Evolutionary conservation across 75 land plant species (phyloP), one percentile per base, ranked within the genome.

Genomic region (Pseudotsuga menziesii): DNA sequence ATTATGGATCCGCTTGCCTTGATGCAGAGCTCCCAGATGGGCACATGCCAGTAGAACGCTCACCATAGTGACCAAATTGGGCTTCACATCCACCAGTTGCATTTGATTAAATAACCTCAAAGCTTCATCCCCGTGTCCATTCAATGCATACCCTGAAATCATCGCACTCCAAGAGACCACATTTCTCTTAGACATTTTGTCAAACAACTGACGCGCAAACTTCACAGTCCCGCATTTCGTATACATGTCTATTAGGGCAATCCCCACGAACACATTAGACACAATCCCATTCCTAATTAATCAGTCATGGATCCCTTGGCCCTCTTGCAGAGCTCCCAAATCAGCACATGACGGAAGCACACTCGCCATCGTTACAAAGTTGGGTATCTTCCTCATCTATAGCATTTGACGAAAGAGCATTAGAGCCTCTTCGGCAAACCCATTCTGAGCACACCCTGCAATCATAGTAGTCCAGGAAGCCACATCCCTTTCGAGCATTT

Each of bases 131-230:
- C 76, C 77, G 14, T 41, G 41, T 57, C 85, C 85, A 61, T 66
- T 73, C 63, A 67, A 75, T 13, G 41, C 81, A 57, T 85, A 80
- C 1, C 77, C 82, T 19, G 75, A 62, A 23, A 88, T 90, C 56
- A 90, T 27, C 32, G 76, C 83, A 72, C 80, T 88, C 90, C 90
- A 90, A 14, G 92, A 83, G 0, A 90, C 88, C 3, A 73, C 75
- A 74, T 86, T 88, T 39, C 80, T 81, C 29, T 84, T 82, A 0
- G 86, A 84, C 83, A 88, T 83, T 61, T 58, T 41, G 3, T 29
- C 83, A 74, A 91, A 91, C 86, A 88, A 2, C 5, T 74, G 16
- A 48, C 56, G 25, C 19, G 88, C 93, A 20, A 56, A 29, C 17
- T 77, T 66, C 52, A 86, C 73, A 19, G 23, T 72, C 4, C 86